Evolutionary conservation across 2,329 filamentous ascomycete species (phyloP).

Genomic region (Diaporthe citrichinensis): DNA sequence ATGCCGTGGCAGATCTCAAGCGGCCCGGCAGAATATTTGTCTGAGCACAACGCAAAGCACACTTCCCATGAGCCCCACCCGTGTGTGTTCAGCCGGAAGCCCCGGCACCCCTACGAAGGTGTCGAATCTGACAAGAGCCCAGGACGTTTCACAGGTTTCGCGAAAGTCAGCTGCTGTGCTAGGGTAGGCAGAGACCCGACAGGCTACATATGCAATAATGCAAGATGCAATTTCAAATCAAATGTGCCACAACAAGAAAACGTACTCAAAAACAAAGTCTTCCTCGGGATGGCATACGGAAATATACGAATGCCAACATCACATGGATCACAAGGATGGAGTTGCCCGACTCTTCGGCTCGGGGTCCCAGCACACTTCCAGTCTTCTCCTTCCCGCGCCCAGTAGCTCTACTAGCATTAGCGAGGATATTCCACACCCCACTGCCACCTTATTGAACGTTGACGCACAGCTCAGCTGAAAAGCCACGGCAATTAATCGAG

Average conservation of each 20-base stretch:
- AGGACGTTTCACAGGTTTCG: neutral
- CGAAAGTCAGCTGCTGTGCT: neutral
- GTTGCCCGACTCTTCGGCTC: neutral
- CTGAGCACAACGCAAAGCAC: neutral
- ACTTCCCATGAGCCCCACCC: neutral
- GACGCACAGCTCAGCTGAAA: neutral
- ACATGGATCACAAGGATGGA: neutral
- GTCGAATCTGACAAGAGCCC: neutral
- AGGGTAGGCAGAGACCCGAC: neutral
- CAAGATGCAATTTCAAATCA: too few relatives aligned
- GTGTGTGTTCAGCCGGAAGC: neutral
- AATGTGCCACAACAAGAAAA: too few relatives aligned
- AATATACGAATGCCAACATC: neutral
- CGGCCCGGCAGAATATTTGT: neutral
- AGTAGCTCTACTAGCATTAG: neutral
- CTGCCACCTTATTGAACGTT: too few relatives aligned
- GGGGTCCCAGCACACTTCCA: neutral
- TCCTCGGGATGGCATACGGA: neutral
- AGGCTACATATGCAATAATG: too few relatives aligned
- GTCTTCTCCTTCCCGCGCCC: neutral
- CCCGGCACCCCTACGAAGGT: neutral
- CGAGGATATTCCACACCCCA: neutral
- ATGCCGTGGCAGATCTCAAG: neutral
- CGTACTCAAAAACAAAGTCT: too few relatives aligned
- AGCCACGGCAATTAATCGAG: neutral